Conservation (phyloP, 2,329 filamentous ascomycete genomes). For the Fusarium sp. region DNA sequence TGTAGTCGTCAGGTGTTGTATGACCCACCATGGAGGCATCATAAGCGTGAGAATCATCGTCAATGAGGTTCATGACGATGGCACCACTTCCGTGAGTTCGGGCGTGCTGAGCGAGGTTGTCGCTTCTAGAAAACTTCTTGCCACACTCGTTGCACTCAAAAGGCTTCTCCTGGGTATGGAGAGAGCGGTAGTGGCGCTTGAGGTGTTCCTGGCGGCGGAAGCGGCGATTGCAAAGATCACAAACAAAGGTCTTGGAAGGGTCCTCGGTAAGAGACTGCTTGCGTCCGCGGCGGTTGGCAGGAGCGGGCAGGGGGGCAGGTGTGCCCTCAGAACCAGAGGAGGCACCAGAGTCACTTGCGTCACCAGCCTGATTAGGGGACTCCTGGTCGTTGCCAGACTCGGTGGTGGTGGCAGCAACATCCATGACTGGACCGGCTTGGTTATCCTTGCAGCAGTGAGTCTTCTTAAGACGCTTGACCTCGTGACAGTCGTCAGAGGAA, state of each 20-base stretch:
- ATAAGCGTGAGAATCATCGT: conserved; percentile 64
- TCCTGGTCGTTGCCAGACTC: conserved; percentile 50
- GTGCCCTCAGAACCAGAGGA: conserved; percentile 57
- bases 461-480: conserved; percentile 67
- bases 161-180: conserved; percentile 98
- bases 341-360: conserved; percentile 51
- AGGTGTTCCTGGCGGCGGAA: conserved; percentile 99
- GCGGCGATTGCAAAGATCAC: conserved; percentile 92
- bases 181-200: conserved; percentile 97
- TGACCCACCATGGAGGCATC: conserved; percentile 56
- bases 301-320: conserved; percentile 58
- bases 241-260: conserved; percentile 97
- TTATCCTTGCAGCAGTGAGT: conserved; percentile 59
- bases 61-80: conserved; percentile 88
- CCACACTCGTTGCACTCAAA: conserved; percentile 98
- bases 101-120: conserved; percentile 96
- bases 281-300: conserved; percentile 89
- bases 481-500: conserved; percentile 58
- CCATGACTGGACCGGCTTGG: conserved; percentile 53
- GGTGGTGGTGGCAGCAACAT: conserved; percentile 50
- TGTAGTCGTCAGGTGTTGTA: conserved; percentile 67
- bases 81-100: conserved; percentile 91
- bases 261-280: conserved; percentile 99
- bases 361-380: conserved; percentile 48
- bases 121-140: conserved; percentile 98